phyloP scores from a whole-genome alignment of 1,284 basidiomycete genomes.

The Ceratobasidium sp. region DNA sequence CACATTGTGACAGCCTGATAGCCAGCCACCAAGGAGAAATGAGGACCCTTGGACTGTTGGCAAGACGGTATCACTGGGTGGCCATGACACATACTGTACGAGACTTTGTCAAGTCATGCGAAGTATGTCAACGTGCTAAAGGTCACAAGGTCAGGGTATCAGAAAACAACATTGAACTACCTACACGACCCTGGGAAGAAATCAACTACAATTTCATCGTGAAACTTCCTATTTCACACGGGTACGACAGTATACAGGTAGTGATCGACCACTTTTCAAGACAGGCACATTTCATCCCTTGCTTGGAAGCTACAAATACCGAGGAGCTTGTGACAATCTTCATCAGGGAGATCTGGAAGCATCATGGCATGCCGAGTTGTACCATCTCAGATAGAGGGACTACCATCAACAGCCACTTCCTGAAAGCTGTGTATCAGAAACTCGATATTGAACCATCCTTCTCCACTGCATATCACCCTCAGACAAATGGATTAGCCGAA shows the following conservation, averaged over 20 bases:
- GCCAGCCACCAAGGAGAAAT: neutral
- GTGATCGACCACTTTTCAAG: conserved; percentile 48
- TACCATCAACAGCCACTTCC: conserved; percentile 44
- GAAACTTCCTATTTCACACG: conserved; percentile 44
- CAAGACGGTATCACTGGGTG: conserved; percentile 42
- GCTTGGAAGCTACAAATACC: conserved; percentile 42
- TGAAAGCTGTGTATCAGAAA: conserved; percentile 38
- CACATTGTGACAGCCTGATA: too few relatives aligned
- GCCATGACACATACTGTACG: conserved; percentile 44
- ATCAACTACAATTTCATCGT: conserved; percentile 46
- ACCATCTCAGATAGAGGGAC: conserved; percentile 46
- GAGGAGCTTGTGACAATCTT: conserved; percentile 40
- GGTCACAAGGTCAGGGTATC: too few relatives aligned
- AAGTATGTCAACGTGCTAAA: conserved; percentile 41
- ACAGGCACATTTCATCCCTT: conserved; percentile 46
- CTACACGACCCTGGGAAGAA: conserved; percentile 45
- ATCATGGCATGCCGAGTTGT: conserved; percentile 44
- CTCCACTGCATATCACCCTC: conserved; percentile 48
- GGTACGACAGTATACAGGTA: conserved; percentile 47
- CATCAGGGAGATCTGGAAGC: conserved; percentile 43
- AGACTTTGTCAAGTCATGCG: conserved; percentile 47
- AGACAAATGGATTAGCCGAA: conserved; percentile 44
- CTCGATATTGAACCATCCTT: conserved; percentile 44
- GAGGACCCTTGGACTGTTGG: neutral
- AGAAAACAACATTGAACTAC: conserved; percentile 43